Evolutionary conservation across 2,329 filamentous ascomycete genomes (phyloP).

Genomic region (Trichoderma aggressivum): DNA sequence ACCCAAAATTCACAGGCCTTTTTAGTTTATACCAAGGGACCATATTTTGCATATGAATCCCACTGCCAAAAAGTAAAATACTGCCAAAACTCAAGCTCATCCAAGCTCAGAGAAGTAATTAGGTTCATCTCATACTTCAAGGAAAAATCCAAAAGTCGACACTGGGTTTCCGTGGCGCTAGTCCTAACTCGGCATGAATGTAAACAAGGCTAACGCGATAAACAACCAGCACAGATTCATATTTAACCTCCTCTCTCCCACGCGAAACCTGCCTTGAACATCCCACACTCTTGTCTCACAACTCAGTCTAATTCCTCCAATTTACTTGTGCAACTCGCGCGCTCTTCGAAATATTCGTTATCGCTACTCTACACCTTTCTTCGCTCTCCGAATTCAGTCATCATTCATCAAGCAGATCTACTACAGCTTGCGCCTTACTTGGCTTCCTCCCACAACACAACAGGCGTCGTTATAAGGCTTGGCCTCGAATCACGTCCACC

Average conservation of each 20-base stretch:
- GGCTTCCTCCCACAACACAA: not conserved
- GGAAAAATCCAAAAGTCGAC: not conserved
- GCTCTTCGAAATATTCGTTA: not conserved
- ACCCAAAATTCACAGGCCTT: not conserved
- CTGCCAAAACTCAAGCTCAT: not conserved
- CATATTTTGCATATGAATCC: not conserved
- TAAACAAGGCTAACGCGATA: constrained; percentile 21
- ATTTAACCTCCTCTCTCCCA: not conserved
- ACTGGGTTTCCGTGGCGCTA: constrained; percentile 3
- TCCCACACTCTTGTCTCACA: constrained; percentile 4
- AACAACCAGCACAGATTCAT: not conserved
- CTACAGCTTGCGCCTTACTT: not conserved
- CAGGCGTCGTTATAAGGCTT: not conserved
- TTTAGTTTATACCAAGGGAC: not conserved
- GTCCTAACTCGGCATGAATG: constrained; percentile 16
- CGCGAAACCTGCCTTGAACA: constrained; percentile 2
- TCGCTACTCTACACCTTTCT: not conserved
- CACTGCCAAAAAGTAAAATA: not conserved
- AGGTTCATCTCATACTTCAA: not conserved
- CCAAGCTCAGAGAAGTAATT: not conserved
- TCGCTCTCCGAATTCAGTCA: not conserved
- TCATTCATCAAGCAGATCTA: not conserved
- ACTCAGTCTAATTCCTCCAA: not conserved
- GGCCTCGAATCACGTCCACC: not conserved
- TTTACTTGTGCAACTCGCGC: not conserved